These are phyloP conservation scores for Peterozyma toletana DNA, from an alignment of 805 yeast species.

Conservation along the genomic window DNA sequence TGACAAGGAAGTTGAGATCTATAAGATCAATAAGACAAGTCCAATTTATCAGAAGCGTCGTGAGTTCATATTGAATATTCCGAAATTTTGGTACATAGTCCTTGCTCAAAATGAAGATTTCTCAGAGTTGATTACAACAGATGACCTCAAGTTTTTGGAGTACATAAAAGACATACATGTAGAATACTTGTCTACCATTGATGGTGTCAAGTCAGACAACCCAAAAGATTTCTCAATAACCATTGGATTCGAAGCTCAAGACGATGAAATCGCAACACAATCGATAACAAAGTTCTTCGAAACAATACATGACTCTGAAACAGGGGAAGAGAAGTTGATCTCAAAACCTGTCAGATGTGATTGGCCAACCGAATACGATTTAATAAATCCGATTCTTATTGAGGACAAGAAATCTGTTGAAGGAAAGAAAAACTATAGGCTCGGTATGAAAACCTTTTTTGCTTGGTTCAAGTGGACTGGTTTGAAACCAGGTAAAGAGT, in stretches of 20 bases:
- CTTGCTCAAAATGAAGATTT: conserved; percentile 80
- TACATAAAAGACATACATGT: conserved; percentile 57
- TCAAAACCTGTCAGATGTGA: conserved; percentile 47
- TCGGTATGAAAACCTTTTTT: conserved; percentile 79
- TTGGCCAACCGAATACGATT: conserved; percentile 66
- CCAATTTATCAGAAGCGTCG: conserved; percentile 56
- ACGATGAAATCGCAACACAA: conserved; percentile 47
- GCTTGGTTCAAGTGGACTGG: conserved; percentile 89
- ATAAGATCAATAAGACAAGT: conserved; percentile 43
- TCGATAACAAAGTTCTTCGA: conserved; percentile 53
- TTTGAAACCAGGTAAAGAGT: conserved; percentile 66
- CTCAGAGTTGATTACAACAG: conserved; percentile 68
- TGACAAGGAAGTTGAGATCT: conserved; percentile 53
- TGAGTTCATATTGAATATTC: conserved; percentile 41
- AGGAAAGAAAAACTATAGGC: conserved; percentile 54
- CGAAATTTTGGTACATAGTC: conserved; percentile 84
- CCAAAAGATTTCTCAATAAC: conserved; percentile 55
- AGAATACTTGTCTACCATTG: conserved; percentile 35
- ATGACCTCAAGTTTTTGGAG: conserved; percentile 74
- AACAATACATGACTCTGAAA: conserved; percentile 32
- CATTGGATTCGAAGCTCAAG: conserved; percentile 43
- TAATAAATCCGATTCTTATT: conserved; percentile 47
- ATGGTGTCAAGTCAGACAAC: conserved; percentile 23
- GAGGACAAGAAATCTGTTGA: conserved; percentile 35
- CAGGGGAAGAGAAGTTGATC: conserved; percentile 47